Base-by-base conservation (phyloP, 352 stramenopile species). In the Phytophthora syringae region DNA sequence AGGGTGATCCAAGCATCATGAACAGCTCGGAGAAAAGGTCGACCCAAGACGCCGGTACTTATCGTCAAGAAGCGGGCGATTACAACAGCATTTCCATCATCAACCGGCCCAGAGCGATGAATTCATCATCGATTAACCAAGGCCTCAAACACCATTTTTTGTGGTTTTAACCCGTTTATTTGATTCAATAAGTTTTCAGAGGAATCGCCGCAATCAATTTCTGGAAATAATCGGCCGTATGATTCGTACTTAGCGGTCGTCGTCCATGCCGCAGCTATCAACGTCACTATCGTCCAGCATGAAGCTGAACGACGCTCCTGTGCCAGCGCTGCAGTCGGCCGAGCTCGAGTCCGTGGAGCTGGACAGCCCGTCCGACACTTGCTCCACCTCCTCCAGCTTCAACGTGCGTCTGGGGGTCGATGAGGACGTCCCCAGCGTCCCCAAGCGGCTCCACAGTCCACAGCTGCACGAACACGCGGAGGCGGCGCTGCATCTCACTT, bases 401-500 rank as follows among this genome's bases (percentile, higher is more conserved):
- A 77, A 53, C 30, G 62, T 74, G 10, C 55, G 22, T 10, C 30
- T 51, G 15, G 43, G 22, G 6, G 42, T 5, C 15, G 34, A 44
- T 2, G 18, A 64, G 21, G 59, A 64, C 32, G 21, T 40, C 34
- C 43, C 22, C 20, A 45, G 12, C 5, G 40, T 36, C 22, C 42
- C 53, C 25, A 76, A 72, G 58, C 57, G 43, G 2, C 56, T 76
- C 42, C 42, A 71, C 28, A 58, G 55, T 39, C 64, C 66, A 0
- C 43, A 30, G 13, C 47, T 59, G 42, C 54, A 75, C 45, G 48
- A 79, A 18, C 64, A 70, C 25, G 50, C 52, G 6, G 55, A 73
- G n/a, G 39, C 49, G n/a, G 42, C 67, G 21, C 47, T 68, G 21
- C 75, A 86, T 59, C 65, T 86, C 25, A 80, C 77, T 0, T 88